Evolutionary conservation across 306 rosid species (phyloP).

Genomic region (Betula pendula): DNA sequence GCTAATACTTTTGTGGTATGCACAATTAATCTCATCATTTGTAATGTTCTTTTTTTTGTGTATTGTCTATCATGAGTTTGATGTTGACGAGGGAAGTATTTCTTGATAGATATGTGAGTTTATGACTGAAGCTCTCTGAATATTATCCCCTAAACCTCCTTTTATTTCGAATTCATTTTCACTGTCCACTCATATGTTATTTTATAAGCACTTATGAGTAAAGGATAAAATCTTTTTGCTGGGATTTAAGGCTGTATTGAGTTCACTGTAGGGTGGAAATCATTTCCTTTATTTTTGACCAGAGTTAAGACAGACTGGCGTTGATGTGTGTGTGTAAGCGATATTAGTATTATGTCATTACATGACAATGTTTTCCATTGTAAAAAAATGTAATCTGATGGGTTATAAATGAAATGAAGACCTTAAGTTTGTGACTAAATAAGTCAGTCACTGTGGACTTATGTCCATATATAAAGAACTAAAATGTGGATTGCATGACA

Average conservation of each 20-base stretch:
- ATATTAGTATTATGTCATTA: neutral
- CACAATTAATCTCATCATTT: neutral
- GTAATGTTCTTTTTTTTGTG: neutral
- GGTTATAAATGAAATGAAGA: conserved; percentile 6
- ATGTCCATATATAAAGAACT: conserved; percentile 8
- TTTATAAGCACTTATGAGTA: neutral
- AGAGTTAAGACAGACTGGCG: neutral
- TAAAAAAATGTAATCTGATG: neutral
- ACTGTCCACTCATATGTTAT: neutral
- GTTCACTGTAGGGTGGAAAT: neutral
- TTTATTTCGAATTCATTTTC: conserved; percentile 9
- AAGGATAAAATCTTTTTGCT: conserved; percentile 11
- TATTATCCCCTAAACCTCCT: conserved; percentile 3
- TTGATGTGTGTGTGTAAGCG: neutral
- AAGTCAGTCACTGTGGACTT: neutral
- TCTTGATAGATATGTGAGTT: neutral
- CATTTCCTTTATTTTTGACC: neutral
- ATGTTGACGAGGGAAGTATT: neutral
- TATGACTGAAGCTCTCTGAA: neutral
- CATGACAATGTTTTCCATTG: conserved; percentile 9
- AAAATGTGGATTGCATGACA: conserved; percentile 7
- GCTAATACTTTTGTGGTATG: conserved; percentile 96
- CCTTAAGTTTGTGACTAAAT: conserved; percentile 9
- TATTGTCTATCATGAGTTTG: neutral
- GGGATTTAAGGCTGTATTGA: neutral